Evolutionary conservation across 2,329 filamentous ascomycete species (phyloP).

Genomic region (Paracorniculantispora psalliotae): DNA sequence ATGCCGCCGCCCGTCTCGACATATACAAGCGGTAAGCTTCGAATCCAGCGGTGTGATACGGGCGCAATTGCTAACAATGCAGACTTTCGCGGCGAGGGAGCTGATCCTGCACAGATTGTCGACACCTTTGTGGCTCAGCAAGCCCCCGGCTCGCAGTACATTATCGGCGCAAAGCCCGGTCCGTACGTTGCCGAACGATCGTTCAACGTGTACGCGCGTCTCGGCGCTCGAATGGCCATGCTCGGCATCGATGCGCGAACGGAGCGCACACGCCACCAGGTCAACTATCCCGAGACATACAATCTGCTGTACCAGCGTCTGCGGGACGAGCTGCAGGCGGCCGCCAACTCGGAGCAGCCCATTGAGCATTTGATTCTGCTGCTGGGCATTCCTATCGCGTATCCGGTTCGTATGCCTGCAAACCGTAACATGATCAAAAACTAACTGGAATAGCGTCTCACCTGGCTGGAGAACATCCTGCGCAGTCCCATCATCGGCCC

Average conservation of each 20-base stretch:
- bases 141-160: constrained; percentile 65
- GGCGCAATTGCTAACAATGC: constrained; percentile 27
- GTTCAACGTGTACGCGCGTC: constrained; percentile 76
- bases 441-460: constrained; percentile 57
- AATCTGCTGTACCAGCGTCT: constrained; percentile 75
- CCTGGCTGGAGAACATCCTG: constrained; percentile 95
- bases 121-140: constrained; percentile 63
- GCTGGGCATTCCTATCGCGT: constrained; percentile 81
- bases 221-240: constrained; percentile 80
- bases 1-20: constrained; percentile 79
- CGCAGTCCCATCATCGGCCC: constrained; percentile 81
- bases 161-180: constrained; percentile 69
- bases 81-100: constrained; percentile 38
- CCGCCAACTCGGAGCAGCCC: constrained; percentile 61
- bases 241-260: constrained; percentile 89
- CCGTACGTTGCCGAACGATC: constrained; percentile 89
- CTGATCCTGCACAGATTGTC: constrained; percentile 67
- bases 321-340: constrained; percentile 66
- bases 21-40: constrained; percentile 64
- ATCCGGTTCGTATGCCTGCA: constrained; percentile 53
- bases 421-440: neutral
- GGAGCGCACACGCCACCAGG: constrained; percentile 86
- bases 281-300: constrained; percentile 92
- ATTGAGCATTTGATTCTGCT: constrained; percentile 87
- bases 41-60: too few species aligned